These are phyloP conservation scores for Colletotrichum simmondsii DNA, from an alignment of 2,329 filamentous ascomycete genomes.

Conservation along the genomic window DNA sequence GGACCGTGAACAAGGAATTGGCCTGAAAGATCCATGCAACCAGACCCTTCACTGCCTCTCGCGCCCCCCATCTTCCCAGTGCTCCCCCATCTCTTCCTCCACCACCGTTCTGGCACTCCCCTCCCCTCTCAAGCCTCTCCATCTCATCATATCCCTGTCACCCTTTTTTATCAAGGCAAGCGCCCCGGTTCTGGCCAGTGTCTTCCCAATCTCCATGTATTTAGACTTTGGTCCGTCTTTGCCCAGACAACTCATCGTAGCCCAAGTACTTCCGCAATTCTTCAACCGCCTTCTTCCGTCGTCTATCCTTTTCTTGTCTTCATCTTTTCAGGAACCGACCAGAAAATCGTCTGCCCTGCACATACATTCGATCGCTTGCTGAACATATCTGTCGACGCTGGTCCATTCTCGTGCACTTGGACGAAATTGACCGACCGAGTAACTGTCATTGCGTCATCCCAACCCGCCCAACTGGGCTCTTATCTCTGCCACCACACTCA, in stretches of 20 bases:
- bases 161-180: conserved; percentile 15
- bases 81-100: background rate
- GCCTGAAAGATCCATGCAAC: conserved; percentile 21
- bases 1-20: conserved; percentile 8
- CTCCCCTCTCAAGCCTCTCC: conserved; percentile 11
- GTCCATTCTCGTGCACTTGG: background rate
- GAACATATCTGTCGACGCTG: background rate
- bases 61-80: background rate
- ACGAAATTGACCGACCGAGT: conserved; percentile 20
- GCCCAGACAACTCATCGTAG: background rate
- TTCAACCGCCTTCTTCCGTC: background rate
- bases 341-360: background rate
- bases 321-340: background rate
- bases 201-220: conserved; percentile 24
- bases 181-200: conserved; percentile 11
- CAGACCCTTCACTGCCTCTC: conserved; percentile 32
- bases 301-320: background rate
- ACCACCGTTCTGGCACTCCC: background rate
- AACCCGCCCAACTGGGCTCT: conserved; percentile 7
- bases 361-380: background rate
- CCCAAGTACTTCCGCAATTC: background rate
- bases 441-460: conserved; percentile 33
- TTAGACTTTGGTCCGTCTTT: conserved; percentile 29
- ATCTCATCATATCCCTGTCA: conserved; percentile 24
- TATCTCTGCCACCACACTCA: conserved; percentile 14